phyloP scores from a whole-genome alignment of 2,329 filamentous ascomycete genomes.

The Scedosporium minutisporum region DNA sequence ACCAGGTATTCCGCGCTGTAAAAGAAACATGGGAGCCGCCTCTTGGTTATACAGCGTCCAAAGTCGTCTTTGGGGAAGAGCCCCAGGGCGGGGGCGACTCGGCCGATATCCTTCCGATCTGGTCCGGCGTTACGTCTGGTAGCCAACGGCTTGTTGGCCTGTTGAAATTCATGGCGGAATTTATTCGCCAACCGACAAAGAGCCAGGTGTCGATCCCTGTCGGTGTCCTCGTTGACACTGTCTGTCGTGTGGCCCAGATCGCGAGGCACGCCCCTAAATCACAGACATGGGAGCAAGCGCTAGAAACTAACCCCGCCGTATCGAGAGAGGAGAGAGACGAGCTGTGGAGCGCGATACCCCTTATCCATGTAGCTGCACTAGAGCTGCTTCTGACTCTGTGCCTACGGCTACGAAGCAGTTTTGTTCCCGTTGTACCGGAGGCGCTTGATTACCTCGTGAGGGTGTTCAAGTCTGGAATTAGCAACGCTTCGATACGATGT shows the following conservation, averaged over 20 bases:
- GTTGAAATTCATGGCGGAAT: slow-evolving; percentile 53
- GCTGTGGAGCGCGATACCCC: slow-evolving; percentile 63
- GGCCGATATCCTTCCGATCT: slow-evolving; percentile 49
- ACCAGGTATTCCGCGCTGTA: slow-evolving; percentile 69
- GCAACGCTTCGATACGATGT: slow-evolving; percentile 44
- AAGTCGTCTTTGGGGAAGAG: slow-evolving; percentile 34
- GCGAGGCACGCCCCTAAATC: slow-evolving; percentile 38
- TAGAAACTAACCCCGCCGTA: slow-evolving; percentile 63
- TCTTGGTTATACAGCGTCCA: slow-evolving; percentile 35
- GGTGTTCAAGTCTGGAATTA: slow-evolving; percentile 53
- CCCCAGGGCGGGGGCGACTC: slow-evolving; percentile 34
- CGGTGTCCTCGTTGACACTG: slow-evolving; percentile 56
- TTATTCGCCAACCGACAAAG: slow-evolving; percentile 55
- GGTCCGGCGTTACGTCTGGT: slow-evolving; percentile 68
- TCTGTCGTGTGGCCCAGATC: slow-evolving; percentile 61
- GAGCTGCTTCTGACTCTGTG: slow-evolving; percentile 49
- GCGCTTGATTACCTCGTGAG: slow-evolving; percentile 63
- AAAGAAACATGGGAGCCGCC: slow-evolving; percentile 73
- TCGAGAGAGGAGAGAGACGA: slow-evolving; percentile 73
- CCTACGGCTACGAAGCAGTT: slow-evolving; percentile 46
- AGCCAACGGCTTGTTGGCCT: slow-evolving; percentile 58
- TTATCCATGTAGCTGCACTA: slow-evolving; percentile 64
- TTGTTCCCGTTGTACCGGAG: slow-evolving; percentile 50
- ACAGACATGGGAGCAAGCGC: slow-evolving; percentile 36
- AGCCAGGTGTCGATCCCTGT: slow-evolving; percentile 57